Base-by-base conservation (phyloP, 495 filamentous ascomycete genomes). In the Aspergillus asperescens region DNA sequence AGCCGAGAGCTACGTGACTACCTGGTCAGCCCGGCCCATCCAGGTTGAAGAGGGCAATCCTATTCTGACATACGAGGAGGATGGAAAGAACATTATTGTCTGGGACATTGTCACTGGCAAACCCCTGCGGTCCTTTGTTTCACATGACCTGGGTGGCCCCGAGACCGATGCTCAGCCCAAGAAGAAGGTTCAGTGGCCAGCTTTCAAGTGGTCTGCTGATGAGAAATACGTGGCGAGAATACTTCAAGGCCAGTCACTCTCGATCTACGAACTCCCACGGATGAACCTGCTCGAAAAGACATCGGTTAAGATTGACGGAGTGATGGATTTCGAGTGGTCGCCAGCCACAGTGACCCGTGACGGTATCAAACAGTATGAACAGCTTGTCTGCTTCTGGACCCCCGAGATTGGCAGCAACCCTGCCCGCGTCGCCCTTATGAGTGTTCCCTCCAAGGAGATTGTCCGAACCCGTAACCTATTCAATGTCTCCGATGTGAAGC, bases 131-230 rank as follows among this genome's bases (percentile, higher is more conserved):
- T 96, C 91, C 0, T 98, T 98, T 65, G 83, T 87, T 22, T 92
- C 88, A 49, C 78, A 95, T 59, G 93, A 97, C 51, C 65, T 80
- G 18, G 82, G 87, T 18, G 79, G 76, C 22, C 72, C 79, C 15
- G 84, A 84, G 37, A 76, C 76, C 41, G 77, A 73, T 23, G 89
- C 87, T 60, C 82, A 87, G 57, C 85, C 83, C 9, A 88, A 89
- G 74, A 87, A 88, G 72, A 96, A 96, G 78, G 83, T 94, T 47
- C 88, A 91, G 59, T 98, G 93, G 93, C 93, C 93, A 20, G 90
- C 92, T 10, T 98, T 98, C 81, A 98, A 98, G 72, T 98, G 93
- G 93, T 96, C 92, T 39, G 75, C 93, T 4, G 93, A 98, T 63
- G 89, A 95, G 75, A 91, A 91, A 67, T 98, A 96, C 68, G 90